phyloP scores from a whole-genome alignment of 176 grass and related monocot genomes.

The barley (Hordeum vulgare) region MorexV3_pseudomolecules_assembly NC_058522.1:12336897-12337396 shows the following conservation, averaged over 20 bases:
- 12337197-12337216: background rate
- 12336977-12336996: slow-evolving; percentile 67
- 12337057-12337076: slow-evolving; percentile 96
- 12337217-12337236: background rate
- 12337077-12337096: slow-evolving; percentile 80
- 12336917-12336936: slow-evolving; percentile 93
- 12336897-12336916: slow-evolving; percentile 93
- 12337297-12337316: background rate
- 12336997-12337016: slow-evolving; percentile 54
- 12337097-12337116: slow-evolving; percentile 98
- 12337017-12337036: slow-evolving; percentile 63
- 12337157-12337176: too few species aligned
- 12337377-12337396: too few species aligned
- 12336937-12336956: too few species aligned
- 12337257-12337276: background rate
- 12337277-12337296: background rate
- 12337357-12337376: background rate
- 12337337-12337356: slow-evolving; percentile 3
- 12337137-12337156: too few species aligned
- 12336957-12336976: slow-evolving; percentile 54
- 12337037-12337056: slow-evolving; percentile 92
- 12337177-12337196: too few species aligned
- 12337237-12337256: slow-evolving; percentile 12
- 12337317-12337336: background rate
- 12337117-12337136: slow-evolving; percentile 10